Conservation (phyloP, 768 basidiomycete genomes). For the Lyophyllum decastes region DNA sequence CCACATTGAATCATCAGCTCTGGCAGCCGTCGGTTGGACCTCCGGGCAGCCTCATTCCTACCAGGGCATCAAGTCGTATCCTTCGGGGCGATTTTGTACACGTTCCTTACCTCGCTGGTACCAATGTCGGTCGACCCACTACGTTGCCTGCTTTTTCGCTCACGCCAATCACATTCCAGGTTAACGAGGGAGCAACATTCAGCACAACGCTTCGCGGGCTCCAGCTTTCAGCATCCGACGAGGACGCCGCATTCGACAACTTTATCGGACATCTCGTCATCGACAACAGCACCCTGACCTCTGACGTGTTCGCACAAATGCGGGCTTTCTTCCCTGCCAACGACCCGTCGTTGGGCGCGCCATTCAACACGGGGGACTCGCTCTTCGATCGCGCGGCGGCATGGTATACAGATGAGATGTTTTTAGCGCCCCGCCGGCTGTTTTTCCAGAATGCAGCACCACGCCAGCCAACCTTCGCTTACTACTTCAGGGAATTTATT, state of each 20-base stretch:
- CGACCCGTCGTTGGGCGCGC: conserved; percentile 45
- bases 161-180: too few relatives aligned
- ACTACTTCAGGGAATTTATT: conserved; percentile 58
- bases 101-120: conserved; percentile 57
- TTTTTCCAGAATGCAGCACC: conserved; percentile 51
- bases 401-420: conserved; percentile 65
- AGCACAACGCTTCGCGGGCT: conserved; percentile 39
- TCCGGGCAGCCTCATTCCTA: conserved; percentile 47
- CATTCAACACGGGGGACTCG: conserved; percentile 60
- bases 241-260: conserved; percentile 44
- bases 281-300: conserved; percentile 50
- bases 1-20: conserved; percentile 51
- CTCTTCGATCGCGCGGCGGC: conserved; percentile 56
- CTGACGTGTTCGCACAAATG: conserved; percentile 40
- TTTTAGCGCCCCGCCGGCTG: conserved; percentile 47
- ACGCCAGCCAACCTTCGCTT: conserved; percentile 50
- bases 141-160: too few relatives aligned
- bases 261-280: conserved; percentile 53
- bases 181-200: conserved; percentile 56
- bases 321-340: conserved; percentile 48
- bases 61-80: conserved; percentile 46
- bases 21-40: conserved; percentile 62
- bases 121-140: conserved; percentile 40
- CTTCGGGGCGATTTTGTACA: conserved; percentile 50
- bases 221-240: conserved; percentile 35